phyloP scores from a whole-genome alignment of 306 rosid species.

The Quercus agrifolia region DNA sequence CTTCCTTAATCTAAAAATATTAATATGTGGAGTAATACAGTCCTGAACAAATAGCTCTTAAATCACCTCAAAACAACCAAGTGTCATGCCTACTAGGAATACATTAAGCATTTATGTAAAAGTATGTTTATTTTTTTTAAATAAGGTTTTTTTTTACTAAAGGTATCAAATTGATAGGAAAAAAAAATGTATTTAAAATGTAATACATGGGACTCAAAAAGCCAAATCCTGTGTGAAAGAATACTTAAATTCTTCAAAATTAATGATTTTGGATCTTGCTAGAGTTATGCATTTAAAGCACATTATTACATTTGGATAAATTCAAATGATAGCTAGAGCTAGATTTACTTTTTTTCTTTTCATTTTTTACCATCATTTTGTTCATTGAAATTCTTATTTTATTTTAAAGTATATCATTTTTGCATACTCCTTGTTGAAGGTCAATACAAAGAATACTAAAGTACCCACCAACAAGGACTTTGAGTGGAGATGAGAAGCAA shows the following conservation, averaged over 20 bases:
- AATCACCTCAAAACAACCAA: neutral
- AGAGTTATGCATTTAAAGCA: neutral
- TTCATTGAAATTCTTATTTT: conserved; percentile 5
- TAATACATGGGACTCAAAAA: neutral
- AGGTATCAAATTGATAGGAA: neutral
- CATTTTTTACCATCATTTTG: neutral
- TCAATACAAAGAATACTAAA: conserved; percentile 85
- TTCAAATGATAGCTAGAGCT: neutral
- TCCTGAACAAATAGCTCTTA: neutral
- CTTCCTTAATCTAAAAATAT: neutral
- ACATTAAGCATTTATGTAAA: neutral
- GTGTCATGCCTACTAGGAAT: neutral
- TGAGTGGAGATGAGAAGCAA: conserved; percentile 98
- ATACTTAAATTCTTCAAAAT: neutral
- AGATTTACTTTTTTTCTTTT: neutral
- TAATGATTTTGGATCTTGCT: neutral
- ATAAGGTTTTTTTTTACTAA: neutral
- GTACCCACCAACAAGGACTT: conserved; percentile 94
- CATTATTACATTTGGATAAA: neutral
- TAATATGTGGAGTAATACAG: neutral
- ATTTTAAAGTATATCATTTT: conserved; percentile 14
- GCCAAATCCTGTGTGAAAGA: neutral
- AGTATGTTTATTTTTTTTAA: neutral
- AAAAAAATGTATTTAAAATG: neutral
- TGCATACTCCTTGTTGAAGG: conserved; percentile 39